Conservation (phyloP, 139 green algal species). For the Chlorella sp. region DNA sequence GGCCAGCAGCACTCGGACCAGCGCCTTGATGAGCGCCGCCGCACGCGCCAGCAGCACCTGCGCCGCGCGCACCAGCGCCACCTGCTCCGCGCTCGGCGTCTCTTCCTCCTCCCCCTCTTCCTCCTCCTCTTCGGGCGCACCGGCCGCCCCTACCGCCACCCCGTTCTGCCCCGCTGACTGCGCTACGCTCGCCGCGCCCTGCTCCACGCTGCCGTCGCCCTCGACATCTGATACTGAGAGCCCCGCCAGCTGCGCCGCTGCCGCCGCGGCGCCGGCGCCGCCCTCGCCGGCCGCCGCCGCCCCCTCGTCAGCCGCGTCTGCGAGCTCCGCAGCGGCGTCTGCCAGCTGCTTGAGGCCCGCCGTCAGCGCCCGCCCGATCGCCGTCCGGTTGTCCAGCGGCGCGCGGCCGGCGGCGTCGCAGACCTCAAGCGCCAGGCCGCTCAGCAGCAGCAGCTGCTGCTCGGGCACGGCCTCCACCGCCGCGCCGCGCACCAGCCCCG, state of each 20-base stretch:
- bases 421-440: constrained; percentile 13
- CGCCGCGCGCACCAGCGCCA: not conserved
- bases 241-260: no score
- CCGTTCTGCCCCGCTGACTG: no score
- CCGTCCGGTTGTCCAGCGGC: constrained; percentile 13
- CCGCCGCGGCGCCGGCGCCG: not conserved
- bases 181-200: not conserved
- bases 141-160: not conserved
- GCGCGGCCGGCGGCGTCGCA: constrained; percentile 3
- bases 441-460: constrained; percentile 18
- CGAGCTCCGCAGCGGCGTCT: not conserved
- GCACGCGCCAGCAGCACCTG: not conserved
- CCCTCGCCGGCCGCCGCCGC: not conserved
- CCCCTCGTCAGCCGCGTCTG: constrained; percentile 2
- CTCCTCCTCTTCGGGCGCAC: not conserved
- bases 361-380: constrained; percentile 21
- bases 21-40: not conserved
- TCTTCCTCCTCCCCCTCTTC: not conserved
- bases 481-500: not conserved
- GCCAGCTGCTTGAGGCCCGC: constrained; percentile 24
- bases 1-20: constrained; percentile 8
- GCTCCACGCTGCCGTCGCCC: not conserved
- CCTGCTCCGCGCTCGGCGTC: not conserved
- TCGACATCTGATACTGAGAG: no score
- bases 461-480: not conserved